Evolutionary conservation across 805 yeast species (phyloP).

Genomic region (Schizosaccharomyces japonicus): DNA sequence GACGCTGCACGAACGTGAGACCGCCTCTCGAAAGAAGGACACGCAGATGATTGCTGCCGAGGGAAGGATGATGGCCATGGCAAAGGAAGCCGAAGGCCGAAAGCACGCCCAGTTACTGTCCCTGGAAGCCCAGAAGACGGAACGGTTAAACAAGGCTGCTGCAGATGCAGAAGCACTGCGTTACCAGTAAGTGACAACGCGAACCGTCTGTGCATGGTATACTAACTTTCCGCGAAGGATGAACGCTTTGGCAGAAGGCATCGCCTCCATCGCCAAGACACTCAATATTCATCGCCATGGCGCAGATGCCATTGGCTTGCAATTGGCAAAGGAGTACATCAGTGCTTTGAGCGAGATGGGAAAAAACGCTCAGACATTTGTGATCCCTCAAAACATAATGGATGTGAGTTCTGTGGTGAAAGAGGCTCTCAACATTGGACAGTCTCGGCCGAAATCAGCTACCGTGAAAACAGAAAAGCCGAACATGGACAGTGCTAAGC

Average conservation of each 20-base stretch:
- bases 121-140: constrained; percentile 46
- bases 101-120: constrained; percentile 44
- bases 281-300: constrained; percentile 49
- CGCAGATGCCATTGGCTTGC: constrained; percentile 48
- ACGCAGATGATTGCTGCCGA: constrained; percentile 74
- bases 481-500: too few species aligned
- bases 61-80: constrained; percentile 56
- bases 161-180: constrained; percentile 54
- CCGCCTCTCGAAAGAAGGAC: constrained; percentile 66
- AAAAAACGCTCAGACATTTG: constrained; percentile 54
- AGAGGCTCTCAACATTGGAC: constrained; percentile 51
- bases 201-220: background rate
- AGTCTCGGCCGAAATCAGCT: too few species aligned
- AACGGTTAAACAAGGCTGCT: constrained; percentile 40
- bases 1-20: constrained; percentile 79
- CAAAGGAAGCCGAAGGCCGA: constrained; percentile 67
- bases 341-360: constrained; percentile 64
- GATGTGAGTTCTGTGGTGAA: constrained; percentile 56
- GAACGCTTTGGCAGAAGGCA: constrained; percentile 50
- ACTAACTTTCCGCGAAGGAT: constrained; percentile 22
- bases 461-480: too few species aligned
- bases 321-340: constrained; percentile 64
- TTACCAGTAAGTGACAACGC: background rate
- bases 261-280: constrained; percentile 39
- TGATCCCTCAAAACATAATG: constrained; percentile 52